These are phyloP conservation scores for Globisporangium irregulare DNA, from an alignment of 352 stramenopile genomes.

Conservation along the genomic window DNA sequence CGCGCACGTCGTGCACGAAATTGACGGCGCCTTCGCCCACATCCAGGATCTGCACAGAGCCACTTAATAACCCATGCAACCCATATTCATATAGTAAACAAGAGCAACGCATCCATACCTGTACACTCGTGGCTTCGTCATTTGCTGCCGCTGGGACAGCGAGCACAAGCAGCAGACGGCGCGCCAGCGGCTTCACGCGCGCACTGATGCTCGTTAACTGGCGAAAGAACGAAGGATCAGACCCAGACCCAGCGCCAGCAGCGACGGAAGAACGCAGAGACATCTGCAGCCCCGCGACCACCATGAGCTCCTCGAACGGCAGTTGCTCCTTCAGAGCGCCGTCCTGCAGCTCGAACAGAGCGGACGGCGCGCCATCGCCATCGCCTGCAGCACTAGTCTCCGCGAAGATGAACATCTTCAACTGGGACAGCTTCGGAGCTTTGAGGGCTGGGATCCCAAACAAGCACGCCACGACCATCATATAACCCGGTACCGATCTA, in stretches of 20 bases:
- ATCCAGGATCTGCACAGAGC: constrained; percentile 41
- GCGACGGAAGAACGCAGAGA: too few species aligned
- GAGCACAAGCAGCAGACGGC: constrained; percentile 45
- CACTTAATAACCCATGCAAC: not conserved
- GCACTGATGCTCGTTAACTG: constrained; percentile 65
- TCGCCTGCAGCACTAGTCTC: not conserved
- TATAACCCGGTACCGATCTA: not conserved
- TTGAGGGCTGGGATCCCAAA: not conserved
- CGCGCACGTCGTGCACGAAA: constrained; percentile 47
- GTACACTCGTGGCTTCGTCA: not conserved
- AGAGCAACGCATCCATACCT: constrained; percentile 13
- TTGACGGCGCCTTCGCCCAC: constrained; percentile 52
- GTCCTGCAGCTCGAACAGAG: constrained; percentile 27
- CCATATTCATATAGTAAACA: constrained; percentile 12
- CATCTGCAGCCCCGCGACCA: constrained; percentile 34
- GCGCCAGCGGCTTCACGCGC: constrained; percentile 42
- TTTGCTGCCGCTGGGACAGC: constrained; percentile 23
- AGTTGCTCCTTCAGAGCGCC: constrained; percentile 44
- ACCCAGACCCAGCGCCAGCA: not conserved
- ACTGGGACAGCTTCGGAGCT: not conserved
- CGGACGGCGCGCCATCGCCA: constrained; percentile 10
- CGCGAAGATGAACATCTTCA: constrained; percentile 45
- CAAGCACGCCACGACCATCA: not conserved
- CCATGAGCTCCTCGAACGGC: constrained; percentile 54
- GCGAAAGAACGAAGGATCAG: constrained; percentile 8